phyloP scores from a whole-genome alignment of 2,329 filamentous ascomycete species.

The Fusarium sp. region DNA sequence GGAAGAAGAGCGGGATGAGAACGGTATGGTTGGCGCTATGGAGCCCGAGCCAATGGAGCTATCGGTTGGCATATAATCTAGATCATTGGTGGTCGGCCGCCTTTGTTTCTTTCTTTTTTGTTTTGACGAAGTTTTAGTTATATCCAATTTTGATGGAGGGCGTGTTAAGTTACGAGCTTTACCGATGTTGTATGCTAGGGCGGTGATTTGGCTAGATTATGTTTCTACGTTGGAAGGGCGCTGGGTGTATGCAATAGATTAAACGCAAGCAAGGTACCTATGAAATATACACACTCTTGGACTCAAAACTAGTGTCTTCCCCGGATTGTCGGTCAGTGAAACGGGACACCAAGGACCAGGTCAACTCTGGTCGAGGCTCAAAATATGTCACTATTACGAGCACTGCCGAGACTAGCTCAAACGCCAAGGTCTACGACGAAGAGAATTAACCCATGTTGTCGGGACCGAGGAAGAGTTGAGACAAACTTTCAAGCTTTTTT shows the following conservation, averaged over 20 bases:
- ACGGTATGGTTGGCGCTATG: constrained; percentile 50
- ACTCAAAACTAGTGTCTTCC: constrained; percentile 5
- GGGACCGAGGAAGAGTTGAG: constrained; percentile 9
- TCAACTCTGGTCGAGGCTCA: neutral
- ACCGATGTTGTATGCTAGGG: constrained; percentile 6
- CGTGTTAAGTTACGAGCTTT: constrained; percentile 24
- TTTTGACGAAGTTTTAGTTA: constrained; percentile 22
- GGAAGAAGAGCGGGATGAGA: constrained; percentile 69
- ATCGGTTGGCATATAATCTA: constrained; percentile 40
- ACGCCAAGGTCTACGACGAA: constrained; percentile 12
- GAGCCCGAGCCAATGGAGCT: constrained; percentile 50
- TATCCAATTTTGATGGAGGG: constrained; percentile 30
- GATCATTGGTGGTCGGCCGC: constrained; percentile 12
- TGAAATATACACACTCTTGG: constrained; percentile 26
- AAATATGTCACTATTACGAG: constrained; percentile 1
- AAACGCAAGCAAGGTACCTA: constrained; percentile 26
- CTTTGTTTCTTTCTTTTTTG: constrained; percentile 6
- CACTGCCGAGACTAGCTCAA: constrained; percentile 15
- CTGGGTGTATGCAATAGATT: constrained; percentile 26
- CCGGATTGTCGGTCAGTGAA: constrained; percentile 3
- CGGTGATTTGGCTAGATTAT: constrained; percentile 3
- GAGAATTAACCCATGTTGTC: constrained; percentile 17
- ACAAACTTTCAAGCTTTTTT: constrained; percentile 4
- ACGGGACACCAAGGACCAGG: constrained; percentile 8
- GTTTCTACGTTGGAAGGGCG: constrained; percentile 17